Evolutionary conservation across 345 rosid genomes (phyloP).

Genomic region (Combretum micranthum): DNA sequence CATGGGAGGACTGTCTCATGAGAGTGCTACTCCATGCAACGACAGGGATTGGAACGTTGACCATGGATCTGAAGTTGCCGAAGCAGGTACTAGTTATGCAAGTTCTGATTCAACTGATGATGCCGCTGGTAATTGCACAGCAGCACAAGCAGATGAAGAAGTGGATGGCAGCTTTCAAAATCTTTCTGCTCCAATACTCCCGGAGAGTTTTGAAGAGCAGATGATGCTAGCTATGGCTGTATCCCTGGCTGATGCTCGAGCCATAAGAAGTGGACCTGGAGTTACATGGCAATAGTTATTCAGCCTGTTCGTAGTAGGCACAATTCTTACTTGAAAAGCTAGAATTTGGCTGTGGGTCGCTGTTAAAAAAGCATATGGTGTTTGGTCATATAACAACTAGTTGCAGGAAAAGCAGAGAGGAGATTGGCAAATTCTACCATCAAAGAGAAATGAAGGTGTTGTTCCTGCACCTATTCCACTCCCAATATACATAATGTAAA

Average conservation of each 20-base stretch:
- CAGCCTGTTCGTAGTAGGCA: background rate
- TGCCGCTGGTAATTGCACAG: constrained; percentile 24
- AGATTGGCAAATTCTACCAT: constrained; percentile 7
- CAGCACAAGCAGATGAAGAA: constrained; percentile 35
- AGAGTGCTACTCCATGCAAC: constrained; percentile 27
- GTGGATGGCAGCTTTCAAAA: constrained; percentile 24
- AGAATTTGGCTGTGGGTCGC: background rate
- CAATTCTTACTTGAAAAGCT: too few species aligned
- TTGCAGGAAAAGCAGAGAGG: constrained; percentile 2
- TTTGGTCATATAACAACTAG: constrained; percentile 13
- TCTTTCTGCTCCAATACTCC: constrained; percentile 45
- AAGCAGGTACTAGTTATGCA: constrained; percentile 67
- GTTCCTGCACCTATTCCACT: constrained; percentile 7
- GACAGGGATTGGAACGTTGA: constrained; percentile 51
- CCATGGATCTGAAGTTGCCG: constrained; percentile 46
- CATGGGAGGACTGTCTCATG: constrained; percentile 17
- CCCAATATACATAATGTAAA: constrained; percentile 14
- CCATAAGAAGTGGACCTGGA: constrained; percentile 39
- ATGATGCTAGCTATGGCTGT: constrained; percentile 96
- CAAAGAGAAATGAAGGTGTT: constrained; percentile 18
- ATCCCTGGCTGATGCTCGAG: constrained; percentile 82
- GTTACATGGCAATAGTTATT: constrained; percentile 60
- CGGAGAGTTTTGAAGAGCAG: constrained; percentile 91
- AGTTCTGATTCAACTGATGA: constrained; percentile 56
- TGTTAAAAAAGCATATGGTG: constrained; percentile 12